These are phyloP conservation scores for Candida gorgasii DNA, from an alignment of 805 yeast genomes.

Conservation along the genomic window DNA sequence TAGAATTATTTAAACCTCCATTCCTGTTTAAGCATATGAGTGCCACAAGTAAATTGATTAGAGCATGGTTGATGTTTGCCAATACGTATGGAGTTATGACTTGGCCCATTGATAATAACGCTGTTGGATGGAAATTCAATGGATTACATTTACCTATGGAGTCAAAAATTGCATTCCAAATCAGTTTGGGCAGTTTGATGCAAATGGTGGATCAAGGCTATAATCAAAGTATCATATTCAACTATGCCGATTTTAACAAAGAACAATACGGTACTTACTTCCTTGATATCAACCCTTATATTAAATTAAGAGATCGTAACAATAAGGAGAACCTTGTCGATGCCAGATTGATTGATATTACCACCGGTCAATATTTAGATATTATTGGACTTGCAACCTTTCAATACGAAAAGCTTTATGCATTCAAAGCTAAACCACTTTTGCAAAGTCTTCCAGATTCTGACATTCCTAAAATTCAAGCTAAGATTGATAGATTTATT, in stretches of 20 bases:
- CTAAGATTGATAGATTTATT: constrained; percentile 11
- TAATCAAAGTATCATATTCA: constrained; percentile 46
- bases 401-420: constrained; percentile 15
- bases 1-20: constrained; percentile 4
- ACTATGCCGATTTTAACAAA: constrained; percentile 20
- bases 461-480: constrained; percentile 18
- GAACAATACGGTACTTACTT: constrained; percentile 23
- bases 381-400: constrained; percentile 36
- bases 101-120: constrained; percentile 35
- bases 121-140: constrained; percentile 52
- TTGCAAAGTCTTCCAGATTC: constrained; percentile 15
- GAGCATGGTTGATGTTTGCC: constrained; percentile 47
- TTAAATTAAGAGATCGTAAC: constrained; percentile 33
- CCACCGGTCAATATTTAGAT: constrained; percentile 43
- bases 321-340: constrained; percentile 53
- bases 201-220: constrained; percentile 34
- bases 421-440: constrained; percentile 24
- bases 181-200: constrained; percentile 43
- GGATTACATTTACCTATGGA: constrained; percentile 58
- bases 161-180: constrained; percentile 52
- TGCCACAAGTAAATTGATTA: constrained; percentile 37
- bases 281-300: constrained; percentile 31
- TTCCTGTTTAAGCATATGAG: constrained; percentile 2
- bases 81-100: constrained; percentile 37
- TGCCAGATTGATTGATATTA: constrained; percentile 53